Evolutionary conservation across 148 eudicot genomes (phyloP), one percentile per base, ranked within the genome.

Genomic region (Salicornia ramosissima): DNA sequence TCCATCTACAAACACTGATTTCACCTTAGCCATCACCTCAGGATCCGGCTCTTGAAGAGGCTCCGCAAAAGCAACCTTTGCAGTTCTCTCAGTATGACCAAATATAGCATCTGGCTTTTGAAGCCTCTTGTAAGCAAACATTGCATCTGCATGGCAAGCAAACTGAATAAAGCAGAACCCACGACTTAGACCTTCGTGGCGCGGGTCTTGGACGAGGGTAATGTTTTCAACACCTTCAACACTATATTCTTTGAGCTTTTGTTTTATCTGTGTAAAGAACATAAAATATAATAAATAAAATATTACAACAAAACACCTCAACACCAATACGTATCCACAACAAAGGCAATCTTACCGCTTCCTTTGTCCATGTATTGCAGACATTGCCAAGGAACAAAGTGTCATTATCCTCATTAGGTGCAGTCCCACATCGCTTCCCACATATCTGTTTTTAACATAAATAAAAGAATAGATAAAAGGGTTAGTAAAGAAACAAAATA

Each of bases 341-440:
- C 45, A 39, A 30, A 15, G 4, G 61, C 19, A 62, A 19, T 54
- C 88, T 74, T 85, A 91, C 97, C 52, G 95, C 88, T 86, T 91
- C 97, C 78, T 87, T 86, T 28, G 95, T 91, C 97, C 97, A 91
- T 2, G 97, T 86, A 58, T 88, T 91, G 86, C 91, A 91, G 34
- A 91, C 86, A 72, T 91, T 91, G 33, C 97, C 97, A 73, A 91
- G 39, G 64, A 91, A 91, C 71, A 91, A 81, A 46, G 86, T 81
- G 70, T 88, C 95, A 83, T 88, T 87, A 74, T 88, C 95, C 85
- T 88, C 95, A 71, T 82, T 83, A 12, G 97, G 85, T 59, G 92
- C 90, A 68, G 88, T 84, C 39, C 95, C 86, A 77, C 97, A 91
- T 56, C 85, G 87, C 77, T 87, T 91, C 52, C 92, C 95, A 73